A percentile compares a stretch with the other conserved stretches of the same genome.
These are phyloP conservation scores for Clonostachys rhizophaga DNA, from an alignment of 2,329 filamentous ascomycete species.

Conservation along the genomic window DNA sequence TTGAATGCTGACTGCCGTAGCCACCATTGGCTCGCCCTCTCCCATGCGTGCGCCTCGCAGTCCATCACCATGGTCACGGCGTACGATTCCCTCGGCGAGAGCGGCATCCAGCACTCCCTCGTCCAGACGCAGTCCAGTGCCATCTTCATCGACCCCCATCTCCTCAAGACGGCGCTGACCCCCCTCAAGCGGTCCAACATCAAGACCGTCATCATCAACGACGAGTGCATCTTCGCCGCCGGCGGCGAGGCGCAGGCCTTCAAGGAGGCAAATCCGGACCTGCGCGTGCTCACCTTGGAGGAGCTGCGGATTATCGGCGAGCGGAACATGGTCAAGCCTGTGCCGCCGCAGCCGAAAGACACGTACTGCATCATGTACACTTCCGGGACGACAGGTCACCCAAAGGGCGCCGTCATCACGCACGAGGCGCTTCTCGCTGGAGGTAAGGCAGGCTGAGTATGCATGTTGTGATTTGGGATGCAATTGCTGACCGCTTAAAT, in stretches of 20 bases:
- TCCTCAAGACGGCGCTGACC: constrained; percentile 55
- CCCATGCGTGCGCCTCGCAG: constrained; percentile 75
- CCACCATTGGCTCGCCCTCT: constrained; percentile 77
- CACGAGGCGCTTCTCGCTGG: constrained; percentile 79
- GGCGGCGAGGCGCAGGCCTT: constrained; percentile 49
- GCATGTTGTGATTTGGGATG: not conserved
- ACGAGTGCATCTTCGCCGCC: constrained; percentile 45
- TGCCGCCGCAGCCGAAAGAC: constrained; percentile 69
- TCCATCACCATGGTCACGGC: constrained; percentile 90
- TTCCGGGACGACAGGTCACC: constrained; percentile 82
- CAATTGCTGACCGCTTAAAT: not conserved
- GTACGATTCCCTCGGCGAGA: constrained; percentile 86
- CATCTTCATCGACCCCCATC: constrained; percentile 83
- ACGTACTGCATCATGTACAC: constrained; percentile 85
- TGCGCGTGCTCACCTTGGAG: constrained; percentile 50
- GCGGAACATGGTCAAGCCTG: constrained; percentile 65
- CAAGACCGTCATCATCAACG: constrained; percentile 60
- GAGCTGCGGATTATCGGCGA: constrained; percentile 54
- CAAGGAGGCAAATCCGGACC: constrained; percentile 47
- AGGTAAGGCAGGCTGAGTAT: constrained; percentile 29
- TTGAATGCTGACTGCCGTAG: constrained; percentile 28
- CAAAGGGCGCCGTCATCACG: constrained; percentile 82
- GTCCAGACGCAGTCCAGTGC: constrained; percentile 73
- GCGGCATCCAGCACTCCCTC: constrained; percentile 81
- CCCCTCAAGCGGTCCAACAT: constrained; percentile 54